A percentile compares a stretch with the other conserved stretches of the same genome.
These are phyloP conservation scores for Lasiodiplodia citricola DNA, from an alignment of 2,329 filamentous ascomycete genomes.

Conservation along the genomic window DNA sequence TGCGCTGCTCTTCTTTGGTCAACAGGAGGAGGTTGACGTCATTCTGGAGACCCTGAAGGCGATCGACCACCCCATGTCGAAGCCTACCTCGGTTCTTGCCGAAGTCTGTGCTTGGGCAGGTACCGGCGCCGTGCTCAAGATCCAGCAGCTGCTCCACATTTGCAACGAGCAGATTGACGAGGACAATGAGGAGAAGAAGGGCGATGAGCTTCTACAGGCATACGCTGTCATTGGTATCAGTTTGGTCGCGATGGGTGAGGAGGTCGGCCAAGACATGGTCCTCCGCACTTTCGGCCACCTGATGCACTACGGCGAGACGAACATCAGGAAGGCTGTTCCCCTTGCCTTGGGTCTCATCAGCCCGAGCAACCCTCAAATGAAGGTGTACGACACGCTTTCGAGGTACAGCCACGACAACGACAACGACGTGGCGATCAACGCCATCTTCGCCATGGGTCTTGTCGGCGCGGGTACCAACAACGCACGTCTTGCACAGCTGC, in stretches of 20 bases:
- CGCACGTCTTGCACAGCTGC: conserved; percentile 89
- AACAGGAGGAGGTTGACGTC: conserved; percentile 98
- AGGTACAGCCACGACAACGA: conserved; percentile 99
- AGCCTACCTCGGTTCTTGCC: conserved; percentile 90
- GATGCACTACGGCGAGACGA: conserved; percentile 98
- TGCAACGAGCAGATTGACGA: conserved; percentile 98
- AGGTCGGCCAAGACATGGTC: conserved; percentile 98
- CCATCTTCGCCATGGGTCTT: conserved; percentile 98
- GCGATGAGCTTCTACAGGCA: conserved; percentile 91
- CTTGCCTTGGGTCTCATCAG: conserved; percentile 96
- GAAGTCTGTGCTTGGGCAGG: conserved; percentile 98
- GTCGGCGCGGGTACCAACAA: conserved; percentile 98
- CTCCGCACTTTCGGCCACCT: conserved; percentile 95
- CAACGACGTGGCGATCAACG: conserved; percentile 96
- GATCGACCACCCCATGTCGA: conserved; percentile 95
- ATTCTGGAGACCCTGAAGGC: conserved; percentile 96
- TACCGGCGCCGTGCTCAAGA: conserved; percentile 94
- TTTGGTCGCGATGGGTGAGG: conserved; percentile 96
- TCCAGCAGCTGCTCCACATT: conserved; percentile 95
- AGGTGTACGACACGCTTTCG: conserved; percentile 97
- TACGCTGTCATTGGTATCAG: conserved; percentile 95
- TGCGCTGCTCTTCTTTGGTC: conserved; percentile 91
- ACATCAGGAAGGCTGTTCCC: conserved; percentile 94
- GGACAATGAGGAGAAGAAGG: conserved; percentile 85
- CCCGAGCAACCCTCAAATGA: conserved; percentile 99